These are phyloP conservation scores for Escovopsis sp. DNA, from an alignment of 2,329 filamentous ascomycete genomes.

Conservation along the genomic window DNA sequence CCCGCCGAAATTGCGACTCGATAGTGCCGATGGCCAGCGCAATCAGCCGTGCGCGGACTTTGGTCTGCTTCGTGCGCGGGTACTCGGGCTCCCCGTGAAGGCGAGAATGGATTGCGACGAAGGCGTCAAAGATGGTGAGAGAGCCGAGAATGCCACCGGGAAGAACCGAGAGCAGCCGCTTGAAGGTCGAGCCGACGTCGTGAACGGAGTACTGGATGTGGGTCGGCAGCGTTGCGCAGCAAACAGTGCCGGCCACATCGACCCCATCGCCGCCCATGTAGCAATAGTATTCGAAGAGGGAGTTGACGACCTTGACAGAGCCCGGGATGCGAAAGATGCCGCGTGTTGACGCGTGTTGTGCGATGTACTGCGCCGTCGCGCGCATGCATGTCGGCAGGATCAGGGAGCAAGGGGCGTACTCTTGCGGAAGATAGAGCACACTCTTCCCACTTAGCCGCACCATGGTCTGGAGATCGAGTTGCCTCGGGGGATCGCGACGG, in stretches of 20 bases:
- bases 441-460: conserved; percentile 48
- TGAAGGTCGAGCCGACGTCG: conserved; percentile 53
- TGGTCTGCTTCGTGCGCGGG: conserved; percentile 36
- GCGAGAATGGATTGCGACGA: conserved; percentile 45
- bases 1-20: conserved; percentile 42
- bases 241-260: conserved; percentile 40
- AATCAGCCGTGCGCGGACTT: conserved; percentile 47
- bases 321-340: conserved; percentile 51
- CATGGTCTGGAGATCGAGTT: conserved; percentile 40
- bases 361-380: conserved; percentile 48
- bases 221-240: conserved; percentile 40
- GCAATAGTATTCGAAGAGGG: conserved; percentile 50
- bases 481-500: conserved; percentile 30
- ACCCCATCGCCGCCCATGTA: conserved; percentile 28
- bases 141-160: conserved; percentile 53
- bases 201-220: conserved; percentile 45
- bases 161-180: conserved; percentile 45
- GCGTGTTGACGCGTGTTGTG: conserved; percentile 37
- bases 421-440: conserved; percentile 41
- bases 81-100: conserved; percentile 35
- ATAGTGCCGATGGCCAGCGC: conserved; percentile 45
- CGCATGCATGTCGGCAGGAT: conserved; percentile 50
- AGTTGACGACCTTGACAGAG: conserved; percentile 37
- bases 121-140: conserved; percentile 41
- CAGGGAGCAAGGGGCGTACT: conserved; percentile 41